These are phyloP conservation scores for Entrophospora sp. DNA, from an alignment of 192 early-diverging fungal genomes.

Conservation along the genomic window DNA sequence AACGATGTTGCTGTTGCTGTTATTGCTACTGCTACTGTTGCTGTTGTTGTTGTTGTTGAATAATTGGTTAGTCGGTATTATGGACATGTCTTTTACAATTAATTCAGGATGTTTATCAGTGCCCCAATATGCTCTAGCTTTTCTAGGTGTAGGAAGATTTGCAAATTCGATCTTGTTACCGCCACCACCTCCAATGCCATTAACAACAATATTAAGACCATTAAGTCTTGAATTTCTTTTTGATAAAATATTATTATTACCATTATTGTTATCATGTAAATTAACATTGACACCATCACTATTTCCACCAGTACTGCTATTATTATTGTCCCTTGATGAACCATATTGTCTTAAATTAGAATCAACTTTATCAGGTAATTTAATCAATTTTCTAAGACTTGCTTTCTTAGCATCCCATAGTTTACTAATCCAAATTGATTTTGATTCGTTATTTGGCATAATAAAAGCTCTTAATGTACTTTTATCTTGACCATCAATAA, in stretches of 20 bases:
- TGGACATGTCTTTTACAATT: constrained; percentile 22
- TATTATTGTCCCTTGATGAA: neutral
- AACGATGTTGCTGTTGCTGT: too few relatives aligned
- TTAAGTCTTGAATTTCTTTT: too few relatives aligned
- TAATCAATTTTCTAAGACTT: constrained; percentile 16
- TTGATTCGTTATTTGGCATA: constrained; percentile 38
- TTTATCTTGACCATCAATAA: constrained; percentile 8
- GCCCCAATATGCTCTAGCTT: constrained; percentile 45
- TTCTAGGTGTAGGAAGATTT: neutral
- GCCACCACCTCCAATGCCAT: neutral
- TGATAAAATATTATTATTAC: too few relatives aligned
- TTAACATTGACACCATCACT: too few relatives aligned
- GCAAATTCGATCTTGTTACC: neutral
- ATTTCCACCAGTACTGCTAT: too few relatives aligned
- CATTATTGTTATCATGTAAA: too few relatives aligned
- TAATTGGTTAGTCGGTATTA: neutral
- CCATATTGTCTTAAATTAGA: neutral
- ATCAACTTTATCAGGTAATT: neutral
- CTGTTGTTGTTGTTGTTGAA: neutral
- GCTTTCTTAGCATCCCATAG: constrained; percentile 44
- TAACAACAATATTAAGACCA: neutral
- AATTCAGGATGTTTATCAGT: constrained; percentile 46
- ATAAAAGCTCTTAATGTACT: constrained; percentile 39
- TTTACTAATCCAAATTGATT: constrained; percentile 43
- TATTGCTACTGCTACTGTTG: too few relatives aligned